phyloP scores from a whole-genome alignment of 2,329 filamentous ascomycete species.

The Sclerotinia sclerotiorum region DNA sequence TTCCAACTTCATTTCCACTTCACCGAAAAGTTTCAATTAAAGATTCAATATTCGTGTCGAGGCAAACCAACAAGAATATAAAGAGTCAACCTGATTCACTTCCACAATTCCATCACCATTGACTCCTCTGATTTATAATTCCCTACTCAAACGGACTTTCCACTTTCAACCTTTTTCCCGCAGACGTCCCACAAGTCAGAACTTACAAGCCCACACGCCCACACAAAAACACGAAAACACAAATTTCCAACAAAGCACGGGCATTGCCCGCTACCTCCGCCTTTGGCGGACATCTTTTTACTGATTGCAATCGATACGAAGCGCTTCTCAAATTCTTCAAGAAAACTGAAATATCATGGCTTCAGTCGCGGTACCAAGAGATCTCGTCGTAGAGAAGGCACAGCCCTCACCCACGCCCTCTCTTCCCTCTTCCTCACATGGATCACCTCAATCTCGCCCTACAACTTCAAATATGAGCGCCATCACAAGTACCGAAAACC shows the following conservation, averaged over 20 bases:
- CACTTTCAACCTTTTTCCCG: constrained; percentile 11
- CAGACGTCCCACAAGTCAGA: constrained; percentile 2
- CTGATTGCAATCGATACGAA: constrained; percentile 23
- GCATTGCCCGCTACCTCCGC: constrained; percentile 33
- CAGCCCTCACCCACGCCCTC: constrained; percentile 35
- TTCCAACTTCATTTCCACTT: background rate
- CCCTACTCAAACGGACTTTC: background rate
- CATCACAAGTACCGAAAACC: constrained; percentile 35
- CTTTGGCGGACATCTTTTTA: constrained; percentile 27
- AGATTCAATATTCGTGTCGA: too few species aligned
- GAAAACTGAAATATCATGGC: constrained; percentile 34
- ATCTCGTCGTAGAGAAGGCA: constrained; percentile 30
- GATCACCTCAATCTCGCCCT: constrained; percentile 35
- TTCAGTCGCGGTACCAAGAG: constrained; percentile 34
- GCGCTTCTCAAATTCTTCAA: constrained; percentile 16
- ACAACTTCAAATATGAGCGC: constrained; percentile 32
- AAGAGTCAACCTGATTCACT: background rate
- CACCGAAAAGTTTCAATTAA: background rate
- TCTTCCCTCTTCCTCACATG: constrained; percentile 33
- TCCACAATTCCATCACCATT: background rate
- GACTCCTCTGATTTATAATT: background rate
- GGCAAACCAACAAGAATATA: background rate
- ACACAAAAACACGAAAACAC: constrained; percentile 17
- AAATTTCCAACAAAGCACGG: constrained; percentile 28
- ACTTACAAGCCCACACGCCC: constrained; percentile 1